These are phyloP conservation scores for Hemisphaericaspora nanyangensis DNA, from an alignment of 805 yeast genomes.

Conservation along the genomic window DNA sequence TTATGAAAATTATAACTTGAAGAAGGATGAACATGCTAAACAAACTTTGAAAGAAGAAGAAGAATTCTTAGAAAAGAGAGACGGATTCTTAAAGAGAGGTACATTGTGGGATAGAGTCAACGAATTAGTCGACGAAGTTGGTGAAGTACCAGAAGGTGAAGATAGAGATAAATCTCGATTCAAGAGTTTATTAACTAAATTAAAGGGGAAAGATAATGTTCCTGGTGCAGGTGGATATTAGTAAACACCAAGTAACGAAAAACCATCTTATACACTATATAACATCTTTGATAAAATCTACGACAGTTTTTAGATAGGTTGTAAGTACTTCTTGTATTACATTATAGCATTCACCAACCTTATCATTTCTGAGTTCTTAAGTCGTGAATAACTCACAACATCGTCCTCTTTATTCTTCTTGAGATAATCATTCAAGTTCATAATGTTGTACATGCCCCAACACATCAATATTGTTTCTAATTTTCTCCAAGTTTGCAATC, in stretches of 20 bases:
- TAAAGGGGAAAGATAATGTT: constrained; percentile 66
- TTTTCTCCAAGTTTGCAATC: constrained; percentile 26
- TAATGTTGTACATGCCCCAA: constrained; percentile 31
- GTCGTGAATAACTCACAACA: constrained; percentile 6
- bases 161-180: constrained; percentile 69
- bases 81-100: constrained; percentile 49
- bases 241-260: too few species aligned
- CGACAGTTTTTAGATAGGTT: too few species aligned
- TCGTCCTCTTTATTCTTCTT: constrained; percentile 16
- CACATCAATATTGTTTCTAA: constrained; percentile 33
- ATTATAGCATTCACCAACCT: constrained; percentile 18
- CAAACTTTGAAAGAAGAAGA: constrained; percentile 65
- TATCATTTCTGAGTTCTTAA: constrained; percentile 14
- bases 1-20: constrained; percentile 83
- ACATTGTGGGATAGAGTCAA: constrained; percentile 60
- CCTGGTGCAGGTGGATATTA: constrained; percentile 75
- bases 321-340: too few species aligned
- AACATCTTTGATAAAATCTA: too few species aligned
- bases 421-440: constrained; percentile 35
- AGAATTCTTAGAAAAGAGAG: constrained; percentile 69
- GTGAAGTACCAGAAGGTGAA: constrained; percentile 34
- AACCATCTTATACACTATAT: constrained; percentile 1
- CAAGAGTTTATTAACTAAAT: constrained; percentile 57
- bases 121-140: constrained; percentile 46
- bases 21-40: constrained; percentile 67